These are phyloP conservation scores for Reutealis trisperma DNA, from an alignment of 345 rosid genomes.

Conservation along the genomic window DNA sequence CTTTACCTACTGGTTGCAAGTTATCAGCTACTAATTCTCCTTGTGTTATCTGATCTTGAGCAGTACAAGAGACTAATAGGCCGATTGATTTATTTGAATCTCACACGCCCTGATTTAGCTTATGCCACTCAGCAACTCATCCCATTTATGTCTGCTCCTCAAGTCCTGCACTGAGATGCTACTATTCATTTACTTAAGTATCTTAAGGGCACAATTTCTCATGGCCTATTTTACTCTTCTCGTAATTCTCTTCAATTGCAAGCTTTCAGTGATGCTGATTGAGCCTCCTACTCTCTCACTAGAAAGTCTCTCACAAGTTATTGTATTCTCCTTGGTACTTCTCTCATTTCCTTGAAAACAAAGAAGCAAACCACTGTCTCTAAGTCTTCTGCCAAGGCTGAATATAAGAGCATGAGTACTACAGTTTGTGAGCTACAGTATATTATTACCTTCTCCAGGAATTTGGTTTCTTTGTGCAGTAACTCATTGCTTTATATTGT, in stretches of 20 bases:
- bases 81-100: too few relatives aligned
- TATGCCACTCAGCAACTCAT: background rate
- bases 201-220: background rate
- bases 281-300: background rate
- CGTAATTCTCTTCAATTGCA: background rate
- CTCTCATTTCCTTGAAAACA: background rate
- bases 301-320: background rate
- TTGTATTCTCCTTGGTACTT: background rate
- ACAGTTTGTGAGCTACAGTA: too few relatives aligned
- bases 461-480: too few relatives aligned
- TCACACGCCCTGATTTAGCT: background rate
- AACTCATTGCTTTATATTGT: too few relatives aligned
- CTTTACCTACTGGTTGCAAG: too few relatives aligned
- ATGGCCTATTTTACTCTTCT: background rate
- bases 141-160: background rate
- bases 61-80: too few relatives aligned
- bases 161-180: background rate
- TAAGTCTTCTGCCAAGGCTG: too few relatives aligned
- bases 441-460: too few relatives aligned
- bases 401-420: too few relatives aligned
- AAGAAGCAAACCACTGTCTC: conserved; percentile 1
- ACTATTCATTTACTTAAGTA: background rate
- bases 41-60: too few relatives aligned
- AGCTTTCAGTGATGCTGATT: background rate
- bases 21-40: too few relatives aligned